Percentiles rank a stretch among this genome's conserved stretches.
These are phyloP conservation scores for Haplographium delicatum DNA, from an alignment of 495 filamentous ascomycete genomes.

Conservation along the genomic window DNA sequence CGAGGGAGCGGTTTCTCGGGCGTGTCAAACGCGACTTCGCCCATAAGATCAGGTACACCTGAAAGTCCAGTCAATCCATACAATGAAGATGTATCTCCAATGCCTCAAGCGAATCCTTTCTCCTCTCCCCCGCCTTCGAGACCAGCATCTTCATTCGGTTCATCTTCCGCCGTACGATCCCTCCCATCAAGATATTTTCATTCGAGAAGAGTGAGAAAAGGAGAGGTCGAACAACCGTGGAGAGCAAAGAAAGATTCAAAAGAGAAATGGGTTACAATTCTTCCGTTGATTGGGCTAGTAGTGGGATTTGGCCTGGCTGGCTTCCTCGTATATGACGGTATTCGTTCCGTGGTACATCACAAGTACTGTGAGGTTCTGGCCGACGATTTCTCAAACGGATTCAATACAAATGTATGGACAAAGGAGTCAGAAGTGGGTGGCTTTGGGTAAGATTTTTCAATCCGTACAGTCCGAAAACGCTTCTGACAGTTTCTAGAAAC, in stretches of 20 bases:
- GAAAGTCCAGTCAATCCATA: conserved; percentile 27
- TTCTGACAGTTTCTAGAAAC: conserved; percentile 47
- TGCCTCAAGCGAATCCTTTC: conserved; percentile 46
- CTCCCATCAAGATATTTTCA: conserved; percentile 60
- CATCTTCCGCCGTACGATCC: conserved; percentile 37
- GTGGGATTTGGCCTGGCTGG: conserved; percentile 61
- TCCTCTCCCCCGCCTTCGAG: conserved; percentile 49
- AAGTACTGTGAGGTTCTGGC: conserved; percentile 67
- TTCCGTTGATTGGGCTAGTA: conserved; percentile 62
- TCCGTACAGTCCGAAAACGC: conserved; percentile 17
- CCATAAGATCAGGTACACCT: conserved; percentile 24
- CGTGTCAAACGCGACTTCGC: conserved; percentile 20
- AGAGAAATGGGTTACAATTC: conserved; percentile 82
- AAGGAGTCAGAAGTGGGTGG: conserved; percentile 76
- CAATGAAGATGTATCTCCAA: conserved; percentile 24
- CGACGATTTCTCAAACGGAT: conserved; percentile 60
- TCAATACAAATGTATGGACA: conserved; percentile 62
- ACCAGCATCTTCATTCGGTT: conserved; percentile 46
- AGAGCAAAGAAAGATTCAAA: conserved; percentile 59
- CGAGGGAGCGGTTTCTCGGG: conserved; percentile 13
- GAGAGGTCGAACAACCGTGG: conserved; percentile 68
- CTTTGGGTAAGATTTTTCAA: conserved; percentile 60
- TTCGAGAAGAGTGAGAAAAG: conserved; percentile 66
- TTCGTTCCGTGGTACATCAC: conserved; percentile 62
- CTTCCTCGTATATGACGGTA: conserved; percentile 66